Evolutionary conservation across 140 eudicot species (phyloP), one percentile per base, ranked within the genome.

Genomic region (Ambrosia hybrid): DNA sequence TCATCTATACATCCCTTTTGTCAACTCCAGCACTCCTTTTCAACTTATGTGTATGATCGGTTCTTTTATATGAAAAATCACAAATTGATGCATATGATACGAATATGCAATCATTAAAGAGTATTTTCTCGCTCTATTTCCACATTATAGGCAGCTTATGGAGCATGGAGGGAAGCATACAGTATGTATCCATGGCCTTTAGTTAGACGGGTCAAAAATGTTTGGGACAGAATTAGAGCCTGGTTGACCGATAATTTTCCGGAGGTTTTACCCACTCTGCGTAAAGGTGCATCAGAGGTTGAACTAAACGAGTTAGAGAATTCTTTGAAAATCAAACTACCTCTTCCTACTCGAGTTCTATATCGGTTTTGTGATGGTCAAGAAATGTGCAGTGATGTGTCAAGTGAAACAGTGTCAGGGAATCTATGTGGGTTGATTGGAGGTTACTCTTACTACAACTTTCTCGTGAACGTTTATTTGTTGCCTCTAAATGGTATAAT

Each of bases 331-430:
- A 75, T 94, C 9, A 90, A 86, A 53, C 78, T 94, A 51, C 97
- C 99, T 67, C 76, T 84, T 77, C 89, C 97, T 0, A 85, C 97
- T 51, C 76, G 97, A 56, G 75, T 94, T 37, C 74, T 94, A 4
- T 94, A 86, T 76, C 91, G 99, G 0, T 86, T 94, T 56, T 86
- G 87, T 61, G 91, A 90, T 72, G 97, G 99, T 59, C 99, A 94
- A 82, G 87, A 94, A 17, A 59, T 48, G 8, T 55, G 58, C 53
- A 9, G 17, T 36, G 77, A 75, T 26, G 68, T 58, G 57, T 59
- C 72, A 38, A 67, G 61, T 46, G 74, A 77, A 68, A 69, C 60
- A 36, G 33, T 36, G 65, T 51, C 60, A 26, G 41, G 51, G 60
- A 80, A 70, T 62, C 45, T 78, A 51, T 77, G 76, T 60, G 99